These are phyloP conservation scores for Jamesozyma rosinii DNA, from an alignment of 805 yeast genomes.

Conservation along the genomic window DNA sequence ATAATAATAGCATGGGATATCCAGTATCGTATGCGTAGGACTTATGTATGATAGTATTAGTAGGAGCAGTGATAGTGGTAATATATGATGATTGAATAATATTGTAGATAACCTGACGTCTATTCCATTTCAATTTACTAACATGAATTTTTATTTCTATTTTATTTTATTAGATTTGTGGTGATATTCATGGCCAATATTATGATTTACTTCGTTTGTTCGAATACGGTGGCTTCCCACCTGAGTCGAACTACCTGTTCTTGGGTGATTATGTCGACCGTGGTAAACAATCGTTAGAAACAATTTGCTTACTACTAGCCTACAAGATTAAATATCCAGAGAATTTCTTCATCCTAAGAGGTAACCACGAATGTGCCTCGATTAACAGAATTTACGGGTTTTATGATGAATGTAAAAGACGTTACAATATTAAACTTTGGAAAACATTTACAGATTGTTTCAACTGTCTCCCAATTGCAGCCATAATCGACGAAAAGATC, in stretches of 20 bases:
- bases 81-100: neutral
- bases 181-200: conserved; percentile 98
- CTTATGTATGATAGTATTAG: too few relatives aligned
- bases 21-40: too few relatives aligned
- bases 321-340: conserved; percentile 98
- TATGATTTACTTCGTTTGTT: conserved; percentile 89
- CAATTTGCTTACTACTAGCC: conserved; percentile 86
- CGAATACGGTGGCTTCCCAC: conserved; percentile 98
- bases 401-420: conserved; percentile 96
- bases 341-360: conserved; percentile 91
- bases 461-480: conserved; percentile 97
- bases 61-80: neutral
- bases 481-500: conserved; percentile 94
- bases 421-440: conserved; percentile 97
- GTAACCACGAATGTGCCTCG: conserved; percentile 97
- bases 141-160: conserved; percentile 5
- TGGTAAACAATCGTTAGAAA: conserved; percentile 94
- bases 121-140: conserved; percentile 7
- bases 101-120: too few relatives aligned
- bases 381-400: conserved; percentile 96
- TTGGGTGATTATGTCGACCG: conserved; percentile 97
- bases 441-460: conserved; percentile 97
- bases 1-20: too few relatives aligned
- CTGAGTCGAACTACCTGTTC: conserved; percentile 92
- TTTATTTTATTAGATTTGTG: conserved; percentile 77